A percentile compares a stretch with the other conserved stretches of the same genome.
phyloP scores from a whole-genome alignment of 306 rosid species.

The Cucumis sativus region DNA sequence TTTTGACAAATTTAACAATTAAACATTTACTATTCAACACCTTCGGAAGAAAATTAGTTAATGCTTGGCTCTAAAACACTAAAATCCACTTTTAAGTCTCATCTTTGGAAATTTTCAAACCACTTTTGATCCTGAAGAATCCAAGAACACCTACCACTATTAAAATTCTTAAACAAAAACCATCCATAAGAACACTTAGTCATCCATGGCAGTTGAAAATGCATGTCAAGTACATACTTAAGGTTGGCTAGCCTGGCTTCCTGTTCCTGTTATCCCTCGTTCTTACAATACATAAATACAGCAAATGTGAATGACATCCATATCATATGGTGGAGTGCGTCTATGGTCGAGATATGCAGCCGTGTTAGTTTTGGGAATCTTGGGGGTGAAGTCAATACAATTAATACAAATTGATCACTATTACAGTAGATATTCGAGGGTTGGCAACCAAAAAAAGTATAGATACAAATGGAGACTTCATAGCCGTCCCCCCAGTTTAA shows the following conservation, averaged over 20 bases:
- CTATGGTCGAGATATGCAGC: background rate
- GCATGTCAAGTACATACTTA: no score
- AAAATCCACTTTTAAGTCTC: no score
- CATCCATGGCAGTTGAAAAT: no score
- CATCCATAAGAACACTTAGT: no score
- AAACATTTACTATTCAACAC: no score
- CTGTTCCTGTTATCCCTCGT: background rate
- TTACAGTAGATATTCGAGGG: constrained; percentile 1
- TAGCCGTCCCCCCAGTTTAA: background rate
- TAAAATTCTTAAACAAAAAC: no score
- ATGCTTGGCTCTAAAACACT: no score
- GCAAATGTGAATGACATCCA: background rate
- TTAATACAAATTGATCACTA: background rate
- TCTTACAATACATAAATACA: background rate
- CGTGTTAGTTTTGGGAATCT: background rate
- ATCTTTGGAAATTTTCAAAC: no score
- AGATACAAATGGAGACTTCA: constrained; percentile 8
- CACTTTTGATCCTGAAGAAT: no score
- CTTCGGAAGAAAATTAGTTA: no score
- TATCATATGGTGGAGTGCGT: background rate
- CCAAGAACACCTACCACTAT: no score
- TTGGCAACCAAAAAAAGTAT: constrained; percentile 5
- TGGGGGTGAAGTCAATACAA: background rate
- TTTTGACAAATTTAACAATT: no score
- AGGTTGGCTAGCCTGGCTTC: background rate